Percentiles rank a stretch among this genome's conserved stretches.
Evolutionary conservation across 1,284 basidiomycete genomes (phyloP).

Genomic region (Golubevia pallescens): DNA sequence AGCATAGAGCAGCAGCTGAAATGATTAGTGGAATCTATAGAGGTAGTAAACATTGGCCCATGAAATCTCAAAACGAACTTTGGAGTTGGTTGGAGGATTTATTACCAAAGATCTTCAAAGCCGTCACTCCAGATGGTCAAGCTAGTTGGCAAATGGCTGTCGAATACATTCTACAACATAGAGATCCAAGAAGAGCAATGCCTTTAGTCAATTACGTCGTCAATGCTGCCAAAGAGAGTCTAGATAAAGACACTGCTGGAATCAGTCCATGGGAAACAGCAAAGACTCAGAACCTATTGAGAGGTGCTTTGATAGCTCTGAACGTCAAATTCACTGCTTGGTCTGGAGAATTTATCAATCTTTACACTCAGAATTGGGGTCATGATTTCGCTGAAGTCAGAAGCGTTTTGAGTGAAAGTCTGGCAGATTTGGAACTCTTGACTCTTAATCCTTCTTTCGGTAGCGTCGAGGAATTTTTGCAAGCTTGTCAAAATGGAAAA

Average conservation of each 20-base stretch:
- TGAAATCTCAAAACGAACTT: constrained; percentile 29
- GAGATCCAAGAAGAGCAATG: constrained; percentile 50
- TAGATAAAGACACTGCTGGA: constrained; percentile 30
- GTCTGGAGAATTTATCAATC: constrained; percentile 35
- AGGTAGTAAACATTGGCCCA: constrained; percentile 58
- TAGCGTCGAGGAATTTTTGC: constrained; percentile 40
- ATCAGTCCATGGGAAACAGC: constrained; percentile 44
- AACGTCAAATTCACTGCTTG: constrained; percentile 43
- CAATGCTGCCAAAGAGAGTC: constrained; percentile 30
- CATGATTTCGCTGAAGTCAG: constrained; percentile 58
- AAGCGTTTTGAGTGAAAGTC: constrained; percentile 42
- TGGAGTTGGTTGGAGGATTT: constrained; percentile 41
- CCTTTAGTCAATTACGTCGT: constrained; percentile 41
- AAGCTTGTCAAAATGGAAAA: constrained; percentile 17
- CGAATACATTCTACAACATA: constrained; percentile 45
- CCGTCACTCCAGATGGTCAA: constrained; percentile 57
- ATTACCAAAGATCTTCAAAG: constrained; percentile 48
- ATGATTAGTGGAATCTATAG: constrained; percentile 40
- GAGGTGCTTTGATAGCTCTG: constrained; percentile 43
- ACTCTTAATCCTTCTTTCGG: constrained; percentile 42
- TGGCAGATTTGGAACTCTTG: constrained; percentile 55
- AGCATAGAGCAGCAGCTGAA: constrained; percentile 58
- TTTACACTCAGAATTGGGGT: constrained; percentile 37
- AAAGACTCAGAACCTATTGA: constrained; percentile 43
- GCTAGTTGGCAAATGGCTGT: constrained; percentile 56